Evolutionary conservation across 345 rosid genomes (phyloP).

Genomic region (Euclidium syriacum): DNA sequence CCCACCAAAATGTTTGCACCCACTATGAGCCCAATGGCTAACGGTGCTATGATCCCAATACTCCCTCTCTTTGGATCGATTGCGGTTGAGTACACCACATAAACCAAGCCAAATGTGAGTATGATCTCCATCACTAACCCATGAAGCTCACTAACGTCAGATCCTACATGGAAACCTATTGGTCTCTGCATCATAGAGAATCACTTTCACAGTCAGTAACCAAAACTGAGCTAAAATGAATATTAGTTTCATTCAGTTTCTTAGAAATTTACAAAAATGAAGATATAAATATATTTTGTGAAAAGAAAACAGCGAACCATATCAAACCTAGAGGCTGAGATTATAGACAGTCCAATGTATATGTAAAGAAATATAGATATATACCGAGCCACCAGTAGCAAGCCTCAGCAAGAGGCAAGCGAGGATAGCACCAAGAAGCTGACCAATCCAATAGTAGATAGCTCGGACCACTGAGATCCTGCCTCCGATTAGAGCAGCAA

Average conservation of each 20-base stretch:
- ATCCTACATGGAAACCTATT: constrained; percentile 42
- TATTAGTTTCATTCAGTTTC: too few species aligned
- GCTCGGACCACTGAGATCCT: constrained; percentile 56
- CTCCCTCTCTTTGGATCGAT: constrained; percentile 36
- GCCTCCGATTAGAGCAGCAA: constrained; percentile 61
- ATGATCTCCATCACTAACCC: constrained; percentile 36
- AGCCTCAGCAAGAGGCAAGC: constrained; percentile 62
- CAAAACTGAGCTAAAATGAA: not conserved
- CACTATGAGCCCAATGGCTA: constrained; percentile 29
- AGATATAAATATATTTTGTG: too few species aligned
- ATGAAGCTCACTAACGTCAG: constrained; percentile 47
- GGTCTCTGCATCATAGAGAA: constrained; percentile 49
- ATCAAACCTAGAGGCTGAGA: not conserved
- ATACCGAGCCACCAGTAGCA: constrained; percentile 62
- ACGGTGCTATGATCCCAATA: constrained; percentile 30
- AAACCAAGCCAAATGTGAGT: constrained; percentile 33
- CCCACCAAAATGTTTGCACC: constrained; percentile 36
- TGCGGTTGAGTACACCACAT: constrained; percentile 29
- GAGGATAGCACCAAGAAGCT: constrained; percentile 56
- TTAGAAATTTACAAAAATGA: too few species aligned
- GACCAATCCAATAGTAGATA: constrained; percentile 67
- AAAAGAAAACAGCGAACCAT: not conserved
- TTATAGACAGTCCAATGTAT: not conserved
- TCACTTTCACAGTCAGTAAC: not conserved
- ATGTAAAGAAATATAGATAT: not conserved